Base-by-base conservation (phyloP, 192 early-diverging fungal species). In the Oehlia diaphana region DNA sequence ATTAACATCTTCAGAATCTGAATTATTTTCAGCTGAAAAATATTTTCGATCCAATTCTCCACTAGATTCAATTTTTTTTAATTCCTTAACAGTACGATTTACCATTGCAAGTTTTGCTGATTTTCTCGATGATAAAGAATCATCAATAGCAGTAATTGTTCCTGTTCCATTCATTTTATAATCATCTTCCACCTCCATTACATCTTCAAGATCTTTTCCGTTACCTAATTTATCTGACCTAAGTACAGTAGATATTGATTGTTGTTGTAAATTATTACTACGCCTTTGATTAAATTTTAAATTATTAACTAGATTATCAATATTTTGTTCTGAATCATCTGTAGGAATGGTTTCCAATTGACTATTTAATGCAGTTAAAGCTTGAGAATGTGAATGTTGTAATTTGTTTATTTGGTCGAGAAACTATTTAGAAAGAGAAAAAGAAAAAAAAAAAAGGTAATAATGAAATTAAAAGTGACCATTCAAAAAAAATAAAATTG, bases 11-110 rank as follows among this genome's bases (percentile, higher is more conserved):
- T 78, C 77, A 12, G 77, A 78, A 53, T 78, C 65, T 9, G 77
- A 69, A 78, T 78, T 47, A 69, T 78, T 67, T 69, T 78, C 77
- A n/a, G 64, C 66, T 21, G 44, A 78, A 65, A 78, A 66, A 67
- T 78, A 78, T 69, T 78, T 78, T 26, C 39, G 69, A 69, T 78
- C 77, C 47, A 78, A 78, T 69, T 78, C 77, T 49, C 66, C 65
- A 69, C 9, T 68, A 49, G 33, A 33, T 10, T 23, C 58, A 21
- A 70, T n/a, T 2, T 42, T 44, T 10, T 63, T 76, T 63, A 26
- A 21, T 5, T 39, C 28, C 19, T 61, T 63, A 12, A 28, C 33
- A 35, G 33, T 63, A 63, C n/a, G 26, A 61, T 76, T 76, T 39
- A 10, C 28, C 28, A 37, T 33, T 14, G 35, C 28, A 39, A 39